Evolutionary conservation across 169 alveolate species (phyloP).

Genomic region (Theileria parva): DNA sequence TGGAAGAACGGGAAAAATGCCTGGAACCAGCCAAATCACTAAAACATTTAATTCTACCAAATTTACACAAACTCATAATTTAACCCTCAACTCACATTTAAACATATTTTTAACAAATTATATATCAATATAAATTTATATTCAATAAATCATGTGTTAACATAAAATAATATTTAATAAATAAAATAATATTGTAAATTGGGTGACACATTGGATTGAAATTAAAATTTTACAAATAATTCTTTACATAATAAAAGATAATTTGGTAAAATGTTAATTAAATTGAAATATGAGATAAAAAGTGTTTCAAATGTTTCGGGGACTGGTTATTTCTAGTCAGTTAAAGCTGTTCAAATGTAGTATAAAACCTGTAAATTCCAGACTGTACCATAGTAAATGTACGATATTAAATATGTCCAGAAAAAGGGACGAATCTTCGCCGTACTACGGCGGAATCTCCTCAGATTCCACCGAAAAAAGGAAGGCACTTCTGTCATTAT

Average conservation of each 20-base stretch:
- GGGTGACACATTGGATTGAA: not conserved
- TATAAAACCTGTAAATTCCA: not conserved
- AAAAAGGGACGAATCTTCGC: not conserved
- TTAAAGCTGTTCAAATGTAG: not conserved
- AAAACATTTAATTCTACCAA: not conserved
- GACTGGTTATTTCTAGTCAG: not conserved
- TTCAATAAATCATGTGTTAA: too few species aligned
- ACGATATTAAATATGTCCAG: not conserved
- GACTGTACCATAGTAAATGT: not conserved
- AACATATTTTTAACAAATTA: too few species aligned
- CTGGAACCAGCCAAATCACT: not conserved
- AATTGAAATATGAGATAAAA: not conserved
- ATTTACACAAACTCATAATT: constrained; percentile 2
- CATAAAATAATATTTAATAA: too few species aligned
- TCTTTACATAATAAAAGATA: not conserved
- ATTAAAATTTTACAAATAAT: too few species aligned
- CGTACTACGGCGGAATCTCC: not conserved
- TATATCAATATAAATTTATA: too few species aligned
- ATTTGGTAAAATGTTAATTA: not conserved
- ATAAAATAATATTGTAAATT: too few species aligned
- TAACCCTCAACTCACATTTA: not conserved
- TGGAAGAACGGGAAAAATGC: constrained; percentile 19
- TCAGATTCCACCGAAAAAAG: not conserved
- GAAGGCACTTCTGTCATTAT: not conserved
- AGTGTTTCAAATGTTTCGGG: not conserved